A percentile compares a stretch with the other conserved stretches of the same genome.
Conservation (phyloP, 2,329 filamentous ascomycete species). For the Alternaria brassicicola region DNA sequence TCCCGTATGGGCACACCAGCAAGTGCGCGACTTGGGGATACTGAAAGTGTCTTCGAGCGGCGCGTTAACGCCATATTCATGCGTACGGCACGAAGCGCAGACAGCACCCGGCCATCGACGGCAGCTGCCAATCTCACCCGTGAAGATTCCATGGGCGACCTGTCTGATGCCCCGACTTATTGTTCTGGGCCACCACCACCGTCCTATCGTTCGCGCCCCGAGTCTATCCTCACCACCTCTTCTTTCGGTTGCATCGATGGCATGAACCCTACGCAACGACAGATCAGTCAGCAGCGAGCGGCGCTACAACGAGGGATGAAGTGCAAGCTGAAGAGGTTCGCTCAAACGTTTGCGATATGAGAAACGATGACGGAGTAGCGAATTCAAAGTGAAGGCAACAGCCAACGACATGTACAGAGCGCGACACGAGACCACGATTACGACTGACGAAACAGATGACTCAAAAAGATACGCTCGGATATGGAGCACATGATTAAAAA, state of each 20-base stretch:
- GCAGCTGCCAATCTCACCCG: conserved; percentile 21
- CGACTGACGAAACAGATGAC: background rate
- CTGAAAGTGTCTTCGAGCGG: conserved; percentile 25
- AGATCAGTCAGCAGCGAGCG: conserved; percentile 34
- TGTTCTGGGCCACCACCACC: conserved; percentile 40
- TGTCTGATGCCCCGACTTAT: conserved; percentile 45
- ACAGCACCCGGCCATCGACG: conserved; percentile 21
- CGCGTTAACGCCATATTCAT: conserved; percentile 22
- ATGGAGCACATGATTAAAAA: background rate
- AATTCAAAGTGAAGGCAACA: background rate
- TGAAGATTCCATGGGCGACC: conserved; percentile 40
- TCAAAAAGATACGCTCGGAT: background rate
- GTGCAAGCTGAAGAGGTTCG: conserved; percentile 37
- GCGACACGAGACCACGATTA: background rate
- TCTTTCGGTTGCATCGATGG: conserved; percentile 47
- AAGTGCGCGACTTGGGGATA: conserved; percentile 18
- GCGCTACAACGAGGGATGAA: conserved; percentile 31
- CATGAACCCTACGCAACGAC: conserved; percentile 35
- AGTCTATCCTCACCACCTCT: conserved; percentile 40
- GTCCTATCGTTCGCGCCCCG: conserved; percentile 42
- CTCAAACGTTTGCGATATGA: conserved; percentile 28
- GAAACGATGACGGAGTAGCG: conserved; percentile 1
- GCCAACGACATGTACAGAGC: background rate
- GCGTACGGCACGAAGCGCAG: conserved; percentile 12
- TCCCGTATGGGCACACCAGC: conserved; percentile 15